A percentile compares a stretch with the other conserved stretches of the same genome.
Evolutionary conservation across 1,139 yeast genomes (phyloP).

Genomic region (Pichia sp.): DNA sequence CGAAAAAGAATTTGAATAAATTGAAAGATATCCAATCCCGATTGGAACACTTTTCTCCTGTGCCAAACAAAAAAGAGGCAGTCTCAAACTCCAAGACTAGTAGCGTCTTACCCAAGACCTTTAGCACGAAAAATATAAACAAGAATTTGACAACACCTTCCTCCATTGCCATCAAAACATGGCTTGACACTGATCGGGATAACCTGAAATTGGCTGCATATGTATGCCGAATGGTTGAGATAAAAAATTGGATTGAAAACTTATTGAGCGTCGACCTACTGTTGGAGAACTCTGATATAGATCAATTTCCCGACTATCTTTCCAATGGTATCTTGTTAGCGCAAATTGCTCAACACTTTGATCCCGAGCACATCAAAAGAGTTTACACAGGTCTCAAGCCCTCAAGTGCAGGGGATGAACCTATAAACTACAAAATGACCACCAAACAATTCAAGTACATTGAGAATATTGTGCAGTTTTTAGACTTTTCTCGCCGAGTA

Average conservation of each 20-base stretch:
- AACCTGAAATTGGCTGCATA: slow-evolving; percentile 55
- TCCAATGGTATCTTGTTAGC: slow-evolving; percentile 87
- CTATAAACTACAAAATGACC: slow-evolving; percentile 46
- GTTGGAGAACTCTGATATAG: slow-evolving; percentile 51
- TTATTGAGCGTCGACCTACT: slow-evolving; percentile 49
- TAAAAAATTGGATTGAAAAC: slow-evolving; percentile 69
- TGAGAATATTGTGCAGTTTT: slow-evolving; percentile 85
- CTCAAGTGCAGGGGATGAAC: slow-evolving; percentile 24
- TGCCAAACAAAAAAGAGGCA: not conserved
- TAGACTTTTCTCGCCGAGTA: slow-evolving; percentile 63
- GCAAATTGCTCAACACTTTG: slow-evolving; percentile 65
- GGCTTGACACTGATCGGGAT: slow-evolving; percentile 30
- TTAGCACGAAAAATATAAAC: slow-evolving; percentile 18
- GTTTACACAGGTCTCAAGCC: slow-evolving; percentile 45
- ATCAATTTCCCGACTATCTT: slow-evolving; percentile 49
- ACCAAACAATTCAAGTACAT: slow-evolving; percentile 63
- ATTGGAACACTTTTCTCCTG: slow-evolving; percentile 12
- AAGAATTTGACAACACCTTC: slow-evolving; percentile 9
- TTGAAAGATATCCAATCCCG: slow-evolving; percentile 29
- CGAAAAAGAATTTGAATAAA: slow-evolving; percentile 32
- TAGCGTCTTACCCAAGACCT: slow-evolving; percentile 16
- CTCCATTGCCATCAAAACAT: slow-evolving; percentile 15
- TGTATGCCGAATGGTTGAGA: slow-evolving; percentile 83
- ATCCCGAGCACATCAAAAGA: slow-evolving; percentile 58
- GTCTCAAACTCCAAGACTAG: slow-evolving; percentile 2